These are phyloP conservation scores for Phialophora verrucosa DNA, from an alignment of 2,329 filamentous ascomycete genomes.

Conservation along the genomic window DNA sequence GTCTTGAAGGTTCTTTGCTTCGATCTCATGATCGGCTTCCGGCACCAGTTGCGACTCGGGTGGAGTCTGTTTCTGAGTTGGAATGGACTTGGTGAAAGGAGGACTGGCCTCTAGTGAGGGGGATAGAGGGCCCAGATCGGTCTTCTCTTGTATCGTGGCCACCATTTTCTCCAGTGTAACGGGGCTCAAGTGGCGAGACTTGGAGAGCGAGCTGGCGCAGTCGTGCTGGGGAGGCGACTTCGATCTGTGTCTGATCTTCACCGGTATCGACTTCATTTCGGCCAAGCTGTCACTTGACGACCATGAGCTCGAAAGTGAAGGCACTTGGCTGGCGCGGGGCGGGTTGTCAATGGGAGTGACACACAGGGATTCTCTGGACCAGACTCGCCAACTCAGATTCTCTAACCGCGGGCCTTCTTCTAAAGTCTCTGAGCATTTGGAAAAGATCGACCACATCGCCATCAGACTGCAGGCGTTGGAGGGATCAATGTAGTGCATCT, in stretches of 20 bases:
- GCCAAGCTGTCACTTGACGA: slow-evolving; percentile 66
- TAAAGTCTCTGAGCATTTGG: slow-evolving; percentile 89
- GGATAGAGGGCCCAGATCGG: slow-evolving; percentile 66
- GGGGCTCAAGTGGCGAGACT: slow-evolving; percentile 87
- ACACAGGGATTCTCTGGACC: slow-evolving; percentile 92
- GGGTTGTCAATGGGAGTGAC: slow-evolving; percentile 55
- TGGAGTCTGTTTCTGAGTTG: slow-evolving; percentile 44
- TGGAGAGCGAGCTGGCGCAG: slow-evolving; percentile 56
- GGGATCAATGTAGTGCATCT: slow-evolving; percentile 94
- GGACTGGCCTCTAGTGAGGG: slow-evolving; percentile 51
- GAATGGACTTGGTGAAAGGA: slow-evolving; percentile 47
- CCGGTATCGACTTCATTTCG: slow-evolving; percentile 60
- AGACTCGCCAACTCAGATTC: slow-evolving; percentile 94
- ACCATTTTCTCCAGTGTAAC: slow-evolving; percentile 94
- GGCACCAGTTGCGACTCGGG: slow-evolving; percentile 47
- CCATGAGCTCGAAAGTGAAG: slow-evolving; percentile 76
- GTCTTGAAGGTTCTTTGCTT: slow-evolving; percentile 52
- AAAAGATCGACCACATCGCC: slow-evolving; percentile 98
- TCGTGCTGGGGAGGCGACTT: slow-evolving; percentile 31
- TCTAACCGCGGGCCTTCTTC: slow-evolving; percentile 91
- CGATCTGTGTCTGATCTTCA: slow-evolving; percentile 45
- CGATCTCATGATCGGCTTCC: slow-evolving; percentile 43
- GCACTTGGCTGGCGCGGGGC: slow-evolving; percentile 59
- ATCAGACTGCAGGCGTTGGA: slow-evolving; percentile 90
- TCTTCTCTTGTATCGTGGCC: slow-evolving; percentile 84